Evolutionary conservation across 2,329 filamentous ascomycete genomes (phyloP), one percentile per base, ranked within the genome.

Genomic region (Exophiala oligosperma): DNA sequence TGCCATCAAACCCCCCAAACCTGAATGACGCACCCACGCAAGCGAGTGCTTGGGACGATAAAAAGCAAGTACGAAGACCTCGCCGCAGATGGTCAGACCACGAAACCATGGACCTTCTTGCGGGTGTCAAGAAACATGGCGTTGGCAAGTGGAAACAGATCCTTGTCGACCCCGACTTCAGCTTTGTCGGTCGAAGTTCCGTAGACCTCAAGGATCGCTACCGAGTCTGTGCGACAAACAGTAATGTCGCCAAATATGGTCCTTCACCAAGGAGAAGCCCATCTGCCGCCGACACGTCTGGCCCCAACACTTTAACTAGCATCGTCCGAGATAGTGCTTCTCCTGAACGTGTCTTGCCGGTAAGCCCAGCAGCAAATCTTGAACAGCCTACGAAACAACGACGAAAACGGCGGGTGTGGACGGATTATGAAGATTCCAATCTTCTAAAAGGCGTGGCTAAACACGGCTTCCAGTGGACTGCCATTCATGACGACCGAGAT

Each of bases 91-190:
- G 85, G 85, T 81, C 81, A 1, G 80, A 85, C n/a, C 74, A 84
- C 61, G 85, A 88, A 69, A 87, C 84, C 0, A 76, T 75, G 28
- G 76, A 81, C 62, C 69, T 88, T 26, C 72, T 87, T 11, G 74
- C 78, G 56, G 85, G 85, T 0, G 84, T 86, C 7, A 77, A 80
- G 38, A 81, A 78, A 61, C 85, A 83, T 65, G 85, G 84, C 1
- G 82, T 86, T 59, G 85, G 85, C 2, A 85, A 79, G 61, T 88
- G 85, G 85, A 87, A 84, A 56, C 80, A 80, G 62, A 87, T 88
- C 17, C 68, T 86, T 26, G 75, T 81, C 2, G 80, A 82, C 62
- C 70, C 79, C 14, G 81, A 84, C 35, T 81, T 83, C 57, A 73
- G 72, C 2, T 87, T 88, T 67, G 59, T 49, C 51, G 75, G 79